Percentiles rank a stretch among this genome's conserved stretches.
Evolutionary conservation across 345 rosid genomes (phyloP).

Genomic region (Lepidium africanum): DNA sequence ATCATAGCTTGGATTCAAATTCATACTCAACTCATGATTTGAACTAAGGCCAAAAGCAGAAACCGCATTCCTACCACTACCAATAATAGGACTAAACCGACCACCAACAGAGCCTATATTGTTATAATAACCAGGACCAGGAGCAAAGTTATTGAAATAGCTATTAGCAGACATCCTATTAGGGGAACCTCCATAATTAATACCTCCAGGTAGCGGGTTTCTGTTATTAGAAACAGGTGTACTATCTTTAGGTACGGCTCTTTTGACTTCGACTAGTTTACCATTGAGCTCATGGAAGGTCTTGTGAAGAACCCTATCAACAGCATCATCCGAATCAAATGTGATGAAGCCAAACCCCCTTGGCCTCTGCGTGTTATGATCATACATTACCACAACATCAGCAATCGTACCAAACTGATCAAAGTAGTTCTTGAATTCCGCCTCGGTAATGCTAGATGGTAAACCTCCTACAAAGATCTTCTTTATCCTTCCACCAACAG

Average conservation of each 20-base stretch:
- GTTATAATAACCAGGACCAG: conserved; percentile 41
- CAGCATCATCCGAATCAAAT: conserved; percentile 81
- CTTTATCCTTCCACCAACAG: conserved; percentile 54
- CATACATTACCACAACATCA: conserved; percentile 95
- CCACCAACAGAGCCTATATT: conserved; percentile 53
- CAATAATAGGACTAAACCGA: conserved; percentile 57
- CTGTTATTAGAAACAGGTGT: conserved; percentile 50
- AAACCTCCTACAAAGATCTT: conserved; percentile 94
- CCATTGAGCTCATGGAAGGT: conserved; percentile 94
- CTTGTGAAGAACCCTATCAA: conserved; percentile 71
- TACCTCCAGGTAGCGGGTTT: conserved; percentile 49
- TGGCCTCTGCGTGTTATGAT: conserved; percentile 94
- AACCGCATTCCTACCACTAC: conserved; percentile 42
- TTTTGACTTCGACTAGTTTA: conserved; percentile 95
- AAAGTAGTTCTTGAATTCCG: conserved; percentile 69
- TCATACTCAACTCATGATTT: conserved; percentile 59
- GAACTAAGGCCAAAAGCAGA: conserved; percentile 52
- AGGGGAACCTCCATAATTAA: conserved; percentile 31
- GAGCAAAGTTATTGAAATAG: conserved; percentile 57
- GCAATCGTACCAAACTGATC: conserved; percentile 75
- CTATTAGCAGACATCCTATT: conserved; percentile 44
- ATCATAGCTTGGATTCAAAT: conserved; percentile 38
- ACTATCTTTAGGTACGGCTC: conserved; percentile 87
- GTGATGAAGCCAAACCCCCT: conserved; percentile 98
- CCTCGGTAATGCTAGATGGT: conserved; percentile 57